A percentile compares a stretch with the other conserved stretches of the same genome.
Evolutionary conservation across 345 rosid genomes (phyloP).

Genomic region (Camelina neglecta): DNA sequence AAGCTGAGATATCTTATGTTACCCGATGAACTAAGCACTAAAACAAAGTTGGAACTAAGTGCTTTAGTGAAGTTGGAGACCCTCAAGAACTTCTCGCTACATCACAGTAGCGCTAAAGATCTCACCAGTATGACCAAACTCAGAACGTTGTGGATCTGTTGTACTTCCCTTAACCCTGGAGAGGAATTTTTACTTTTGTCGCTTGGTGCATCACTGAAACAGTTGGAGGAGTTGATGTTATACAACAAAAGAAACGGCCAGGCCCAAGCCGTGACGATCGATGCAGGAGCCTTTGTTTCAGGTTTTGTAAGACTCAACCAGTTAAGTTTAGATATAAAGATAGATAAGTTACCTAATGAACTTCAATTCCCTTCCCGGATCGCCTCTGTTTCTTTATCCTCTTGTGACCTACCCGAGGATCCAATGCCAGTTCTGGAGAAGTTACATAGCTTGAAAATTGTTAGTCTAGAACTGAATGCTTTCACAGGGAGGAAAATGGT

Average conservation of each 20-base stretch:
- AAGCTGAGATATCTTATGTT: constrained; percentile 36
- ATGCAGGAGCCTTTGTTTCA: constrained; percentile 34
- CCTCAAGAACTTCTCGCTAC: constrained; percentile 25
- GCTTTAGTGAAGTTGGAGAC: constrained; percentile 33
- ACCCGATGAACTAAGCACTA: constrained; percentile 23
- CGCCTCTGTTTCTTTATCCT: constrained; percentile 45
- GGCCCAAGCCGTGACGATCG: neutral
- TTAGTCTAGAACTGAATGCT: constrained; percentile 39
- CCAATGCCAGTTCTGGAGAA: constrained; percentile 56
- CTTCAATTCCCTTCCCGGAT: constrained; percentile 46
- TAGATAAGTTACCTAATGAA: constrained; percentile 33
- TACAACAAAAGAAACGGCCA: constrained; percentile 15
- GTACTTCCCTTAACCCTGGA: constrained; percentile 15
- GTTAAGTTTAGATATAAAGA: constrained; percentile 43
- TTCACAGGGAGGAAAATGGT: constrained; percentile 45
- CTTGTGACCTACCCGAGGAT: constrained; percentile 46
- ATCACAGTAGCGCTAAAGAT: constrained; percentile 26
- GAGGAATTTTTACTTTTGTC: constrained; percentile 17
- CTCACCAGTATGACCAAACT: constrained; percentile 31
- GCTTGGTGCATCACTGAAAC: constrained; percentile 18
- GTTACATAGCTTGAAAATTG: constrained; percentile 45
- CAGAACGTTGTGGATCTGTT: constrained; percentile 30
- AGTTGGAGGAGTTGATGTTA: constrained; percentile 31
- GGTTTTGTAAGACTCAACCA: constrained; percentile 30
- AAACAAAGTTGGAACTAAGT: constrained; percentile 22